Conservation (phyloP, 1,284 basidiomycete species). For the Pterulicium gracile region DNA sequence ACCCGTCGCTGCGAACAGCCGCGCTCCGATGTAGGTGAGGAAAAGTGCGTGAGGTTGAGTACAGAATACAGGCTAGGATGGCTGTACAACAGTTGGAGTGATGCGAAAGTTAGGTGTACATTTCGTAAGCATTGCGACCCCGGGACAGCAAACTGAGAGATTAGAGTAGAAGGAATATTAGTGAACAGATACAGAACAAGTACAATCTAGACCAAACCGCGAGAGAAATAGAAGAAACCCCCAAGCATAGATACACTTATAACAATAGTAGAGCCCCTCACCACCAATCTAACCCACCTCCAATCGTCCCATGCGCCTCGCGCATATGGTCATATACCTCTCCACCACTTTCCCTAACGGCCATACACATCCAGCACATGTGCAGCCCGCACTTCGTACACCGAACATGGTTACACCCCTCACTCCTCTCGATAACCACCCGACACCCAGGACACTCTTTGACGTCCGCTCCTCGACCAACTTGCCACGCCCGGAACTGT, state of each 20-base stretch:
- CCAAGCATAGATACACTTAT: neutral
- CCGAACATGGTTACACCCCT: constrained; percentile 46
- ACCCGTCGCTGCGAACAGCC: too few species aligned
- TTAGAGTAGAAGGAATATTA: too few species aligned
- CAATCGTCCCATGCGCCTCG: constrained; percentile 30
- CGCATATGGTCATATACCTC: constrained; percentile 43
- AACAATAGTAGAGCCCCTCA: neutral
- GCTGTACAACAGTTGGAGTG: too few species aligned
- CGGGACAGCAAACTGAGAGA: too few species aligned
- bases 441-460: constrained; percentile 30
- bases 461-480: constrained; percentile 12
- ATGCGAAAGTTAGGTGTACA: too few species aligned
- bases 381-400: constrained; percentile 39
- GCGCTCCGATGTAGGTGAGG: too few species aligned
- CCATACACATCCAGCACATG: constrained; percentile 42
- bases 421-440: constrained; percentile 35
- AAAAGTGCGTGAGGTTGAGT: too few species aligned
- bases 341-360: constrained; percentile 16
- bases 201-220: neutral
- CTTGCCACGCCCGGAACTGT: constrained; percentile 1
- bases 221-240: neutral
- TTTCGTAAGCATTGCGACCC: neutral
- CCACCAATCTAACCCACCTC: neutral
- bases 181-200: neutral
- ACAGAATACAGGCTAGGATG: too few species aligned